A percentile compares a stretch with the other conserved stretches of the same genome.
Evolutionary conservation across 2,329 filamentous ascomycete species (phyloP).

Genomic region (Gaeumannomyces sp.): DNA sequence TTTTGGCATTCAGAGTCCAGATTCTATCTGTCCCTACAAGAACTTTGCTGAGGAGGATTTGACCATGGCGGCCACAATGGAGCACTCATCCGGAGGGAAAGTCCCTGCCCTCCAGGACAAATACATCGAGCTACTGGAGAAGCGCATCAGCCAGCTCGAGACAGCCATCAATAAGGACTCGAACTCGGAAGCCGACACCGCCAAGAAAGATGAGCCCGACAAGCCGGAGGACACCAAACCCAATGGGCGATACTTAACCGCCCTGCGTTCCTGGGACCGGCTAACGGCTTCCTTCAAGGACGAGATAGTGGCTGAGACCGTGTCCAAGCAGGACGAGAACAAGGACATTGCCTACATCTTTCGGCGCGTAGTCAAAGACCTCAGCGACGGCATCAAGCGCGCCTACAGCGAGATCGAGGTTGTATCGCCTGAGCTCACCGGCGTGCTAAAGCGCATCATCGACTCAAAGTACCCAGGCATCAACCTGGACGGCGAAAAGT

Average conservation of each 20-base stretch:
- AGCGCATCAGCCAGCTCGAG: slow-evolving; percentile 2
- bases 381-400: neutral
- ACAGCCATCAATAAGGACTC: neutral
- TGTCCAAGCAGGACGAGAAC: neutral
- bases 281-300: neutral
- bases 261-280: neutral
- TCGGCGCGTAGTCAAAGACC: neutral
- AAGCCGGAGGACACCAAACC: neutral
- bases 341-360: neutral
- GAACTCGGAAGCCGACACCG: neutral
- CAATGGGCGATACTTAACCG: neutral
- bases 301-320: neutral
- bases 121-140: neutral
- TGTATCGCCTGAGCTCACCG: neutral
- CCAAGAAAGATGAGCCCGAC: neutral
- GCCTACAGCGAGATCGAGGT: neutral
- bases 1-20: too few species aligned
- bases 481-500: neutral
- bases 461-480: neutral
- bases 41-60: too few species aligned
- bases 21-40: too few species aligned
- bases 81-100: neutral
- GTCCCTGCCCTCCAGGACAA: neutral
- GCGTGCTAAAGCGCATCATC: neutral
- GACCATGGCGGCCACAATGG: too few species aligned